These are phyloP conservation scores for Agrostemma githago DNA, from an alignment of 148 eudicot genomes.

Conservation along the genomic window DNA sequence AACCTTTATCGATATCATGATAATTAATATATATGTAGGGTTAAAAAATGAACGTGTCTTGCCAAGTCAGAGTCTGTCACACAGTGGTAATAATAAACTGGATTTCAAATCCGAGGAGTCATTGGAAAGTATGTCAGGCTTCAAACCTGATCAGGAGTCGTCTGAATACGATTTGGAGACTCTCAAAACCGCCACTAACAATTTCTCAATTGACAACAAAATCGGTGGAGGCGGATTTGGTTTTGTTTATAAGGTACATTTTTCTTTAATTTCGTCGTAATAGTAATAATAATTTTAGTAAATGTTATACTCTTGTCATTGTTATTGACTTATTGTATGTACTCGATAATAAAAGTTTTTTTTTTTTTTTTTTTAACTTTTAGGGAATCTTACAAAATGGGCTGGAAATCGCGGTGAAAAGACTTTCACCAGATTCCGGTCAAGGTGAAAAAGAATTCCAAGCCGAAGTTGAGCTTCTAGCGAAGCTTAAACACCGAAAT, in stretches of 20 bases:
- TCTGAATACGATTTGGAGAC: slow-evolving; percentile 8
- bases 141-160: neutral
- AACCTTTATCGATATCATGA: too few species aligned
- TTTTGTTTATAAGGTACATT: slow-evolving; percentile 9
- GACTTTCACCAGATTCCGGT: slow-evolving; percentile 6
- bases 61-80: neutral
- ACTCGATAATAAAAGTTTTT: neutral
- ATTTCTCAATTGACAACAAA: slow-evolving; percentile 6
- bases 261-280: too few species aligned
- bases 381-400: slow-evolving; percentile 13
- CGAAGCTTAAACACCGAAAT: slow-evolving; percentile 18
- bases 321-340: too few species aligned
- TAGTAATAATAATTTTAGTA: too few species aligned
- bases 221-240: slow-evolving; percentile 20
- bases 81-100: neutral
- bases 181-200: slow-evolving; percentile 13
- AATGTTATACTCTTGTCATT: too few species aligned
- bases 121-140: neutral
- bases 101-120: neutral
- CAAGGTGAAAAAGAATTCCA: slow-evolving; percentile 21
- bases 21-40: neutral
- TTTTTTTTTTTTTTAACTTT: neutral
- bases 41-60: neutral
- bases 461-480: slow-evolving; percentile 10
- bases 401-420: slow-evolving; percentile 15